Conservation (phyloP, 345 rosid genomes). For the Lepidium aucheri region DNA sequence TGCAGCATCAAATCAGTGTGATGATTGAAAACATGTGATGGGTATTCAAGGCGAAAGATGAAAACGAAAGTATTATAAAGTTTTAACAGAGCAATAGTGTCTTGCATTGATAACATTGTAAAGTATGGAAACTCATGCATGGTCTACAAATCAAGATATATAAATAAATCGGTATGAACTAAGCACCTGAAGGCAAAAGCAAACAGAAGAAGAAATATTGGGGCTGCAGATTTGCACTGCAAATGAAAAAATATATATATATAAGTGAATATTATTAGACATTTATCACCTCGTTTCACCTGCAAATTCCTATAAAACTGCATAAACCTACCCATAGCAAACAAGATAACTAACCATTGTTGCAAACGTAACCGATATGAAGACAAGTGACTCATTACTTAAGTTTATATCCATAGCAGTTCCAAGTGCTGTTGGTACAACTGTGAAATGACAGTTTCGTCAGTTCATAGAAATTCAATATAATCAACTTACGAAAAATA, state of each 20-base stretch:
- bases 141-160: not conserved
- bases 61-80: not conserved
- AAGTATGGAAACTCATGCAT: not conserved
- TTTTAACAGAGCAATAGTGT: not conserved
- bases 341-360: constrained; percentile 70
- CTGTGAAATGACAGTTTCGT: constrained; percentile 93
- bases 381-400: constrained; percentile 96
- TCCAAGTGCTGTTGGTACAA: constrained; percentile 96
- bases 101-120: not conserved
- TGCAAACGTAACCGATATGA: constrained; percentile 96
- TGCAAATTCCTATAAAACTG: not conserved
- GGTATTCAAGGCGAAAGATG: not conserved
- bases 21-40: not conserved
- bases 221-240: constrained; percentile 99
- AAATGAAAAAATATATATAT: not conserved
- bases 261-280: constrained; percentile 8
- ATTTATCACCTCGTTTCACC: not conserved
- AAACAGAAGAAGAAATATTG: constrained; percentile 91
- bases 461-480: constrained; percentile 58
- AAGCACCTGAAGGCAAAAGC: constrained; percentile 98
- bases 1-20: not conserved
- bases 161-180: not conserved
- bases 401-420: constrained; percentile 95
- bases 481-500: constrained; percentile 18
- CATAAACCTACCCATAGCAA: constrained; percentile 12